Base-by-base conservation (phyloP, 2,329 filamentous ascomycete species). In the Paramyrothecium roridum region DNA sequence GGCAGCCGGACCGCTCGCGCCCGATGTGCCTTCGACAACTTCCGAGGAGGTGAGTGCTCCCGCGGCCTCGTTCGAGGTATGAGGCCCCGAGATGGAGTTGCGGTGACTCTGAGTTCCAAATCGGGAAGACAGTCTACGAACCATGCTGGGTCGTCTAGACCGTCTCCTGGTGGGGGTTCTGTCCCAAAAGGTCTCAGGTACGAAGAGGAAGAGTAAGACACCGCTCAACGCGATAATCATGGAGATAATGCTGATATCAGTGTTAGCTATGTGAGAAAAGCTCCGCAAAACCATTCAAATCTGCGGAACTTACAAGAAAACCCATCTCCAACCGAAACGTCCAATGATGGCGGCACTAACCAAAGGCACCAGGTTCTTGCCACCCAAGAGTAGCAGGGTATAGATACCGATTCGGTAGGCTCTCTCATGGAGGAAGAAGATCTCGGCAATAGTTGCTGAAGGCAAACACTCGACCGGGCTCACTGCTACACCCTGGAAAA, bases 131-230 rank as follows among this genome's bases (percentile, higher is more conserved):
- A 76, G 65, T 7, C 80, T 72, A 21, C 73, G 76, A 54, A 82
- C 74, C 52, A 83, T 71, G 54, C 72, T 73, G 1, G 78, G 76
- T 20, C 78, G 68, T 56, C 70, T 76, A 8, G 68, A 67, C 3
- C 70, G 62, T 45, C 71, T 72, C 20, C 70, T 67, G 3, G 72
- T 67, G 2, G 93, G 92, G 2, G 88, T 88, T 50, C 93, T 81
- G 70, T 97, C 92, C 93, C 93, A 98, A 62, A 96, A 97, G 0
- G 92, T 96, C 73, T 98, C 93, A 0, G 93, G 93, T 0, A 96
- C 90, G 63, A 96, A 96, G 56, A 97, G 79, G 69, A 96, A 96
- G 1, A 98, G 79, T 3, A 96, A 74, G 20, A 84, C 69, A 40
- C 86, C 81, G 57, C 86, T 87, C 50, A 90, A 82, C 0, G 80